A percentile compares a stretch with the other conserved stretches of the same genome.
These are phyloP conservation scores for Pythium phragmitis DNA, from an alignment of 352 stramenopile genomes.

Conservation along the genomic window DNA sequence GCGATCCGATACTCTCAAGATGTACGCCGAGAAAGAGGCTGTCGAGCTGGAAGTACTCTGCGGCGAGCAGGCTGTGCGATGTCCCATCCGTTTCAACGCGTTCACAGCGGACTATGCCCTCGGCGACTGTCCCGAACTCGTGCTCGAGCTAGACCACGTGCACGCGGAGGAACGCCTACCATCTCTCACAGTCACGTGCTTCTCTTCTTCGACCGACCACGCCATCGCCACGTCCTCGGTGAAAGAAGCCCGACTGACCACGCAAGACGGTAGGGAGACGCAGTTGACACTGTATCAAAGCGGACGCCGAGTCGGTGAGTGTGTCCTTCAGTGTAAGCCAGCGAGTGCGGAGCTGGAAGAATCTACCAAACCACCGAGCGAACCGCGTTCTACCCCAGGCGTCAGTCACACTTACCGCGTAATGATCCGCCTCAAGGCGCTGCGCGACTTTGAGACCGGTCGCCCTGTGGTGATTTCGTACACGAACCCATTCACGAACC, in stretches of 20 bases:
- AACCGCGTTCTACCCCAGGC: constrained; percentile 3
- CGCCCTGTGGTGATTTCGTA: constrained; percentile 18
- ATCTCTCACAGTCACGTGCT: constrained; percentile 16
- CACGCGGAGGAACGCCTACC: not conserved
- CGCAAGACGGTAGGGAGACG: not conserved
- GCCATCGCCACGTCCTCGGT: constrained; percentile 8
- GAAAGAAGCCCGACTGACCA: not conserved
- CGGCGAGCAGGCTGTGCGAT: constrained; percentile 24
- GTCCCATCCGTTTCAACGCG: constrained; percentile 32
- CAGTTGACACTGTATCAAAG: not conserved
- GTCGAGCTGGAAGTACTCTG: constrained; percentile 38
- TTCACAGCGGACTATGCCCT: constrained; percentile 43
- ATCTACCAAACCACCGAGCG: not conserved
- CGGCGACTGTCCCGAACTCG: constrained; percentile 30
- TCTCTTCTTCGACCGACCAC: constrained; percentile 15
- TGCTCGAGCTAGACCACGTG: not conserved
- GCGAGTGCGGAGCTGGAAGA: not conserved
- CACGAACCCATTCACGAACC: constrained; percentile 26
- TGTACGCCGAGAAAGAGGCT: constrained; percentile 36
- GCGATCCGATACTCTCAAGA: constrained; percentile 21
- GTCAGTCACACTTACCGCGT: constrained; percentile 26
- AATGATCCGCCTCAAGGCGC: constrained; percentile 12
- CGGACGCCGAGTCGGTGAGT: constrained; percentile 12
- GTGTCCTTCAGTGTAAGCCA: not conserved
- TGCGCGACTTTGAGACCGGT: constrained; percentile 24